phyloP scores from a whole-genome alignment of 2,329 filamentous ascomycete species.

The Cercospora beticola region DNA sequence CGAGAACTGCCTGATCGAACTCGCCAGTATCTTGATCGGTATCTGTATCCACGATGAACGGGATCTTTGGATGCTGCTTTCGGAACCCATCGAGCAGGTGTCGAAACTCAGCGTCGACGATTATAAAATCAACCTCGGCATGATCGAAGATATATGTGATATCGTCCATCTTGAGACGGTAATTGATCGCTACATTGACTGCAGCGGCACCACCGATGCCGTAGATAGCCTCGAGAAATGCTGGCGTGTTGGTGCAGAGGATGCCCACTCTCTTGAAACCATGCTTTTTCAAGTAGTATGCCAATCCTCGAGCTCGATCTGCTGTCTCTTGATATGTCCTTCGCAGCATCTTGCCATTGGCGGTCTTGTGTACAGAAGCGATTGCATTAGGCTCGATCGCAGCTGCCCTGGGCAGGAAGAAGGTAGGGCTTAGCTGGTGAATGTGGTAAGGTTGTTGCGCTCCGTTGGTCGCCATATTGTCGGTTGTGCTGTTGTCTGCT shows the following conservation, averaged over 20 bases:
- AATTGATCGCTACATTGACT: constrained; percentile 73
- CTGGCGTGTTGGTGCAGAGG: constrained; percentile 87
- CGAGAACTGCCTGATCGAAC: constrained; percentile 78
- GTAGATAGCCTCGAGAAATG: constrained; percentile 87
- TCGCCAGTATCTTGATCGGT: constrained; percentile 76
- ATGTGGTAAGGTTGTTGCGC: constrained; percentile 50
- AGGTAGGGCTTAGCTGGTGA: constrained; percentile 83
- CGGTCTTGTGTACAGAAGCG: constrained; percentile 27
- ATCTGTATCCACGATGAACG: constrained; percentile 79
- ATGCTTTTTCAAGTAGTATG: constrained; percentile 79
- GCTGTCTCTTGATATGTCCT: constrained; percentile 79
- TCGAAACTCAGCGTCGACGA: constrained; percentile 80
- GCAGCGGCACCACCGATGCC: constrained; percentile 80
- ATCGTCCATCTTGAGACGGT: constrained; percentile 77
- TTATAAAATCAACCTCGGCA: constrained; percentile 79
- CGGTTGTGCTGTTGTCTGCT: constrained; percentile 26
- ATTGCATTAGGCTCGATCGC: constrained; percentile 74
- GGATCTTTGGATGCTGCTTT: constrained; percentile 60
- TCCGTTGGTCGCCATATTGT: constrained; percentile 22
- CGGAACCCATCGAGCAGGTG: constrained; percentile 67
- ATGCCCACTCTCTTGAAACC: constrained; percentile 77
- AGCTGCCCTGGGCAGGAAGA: constrained; percentile 82
- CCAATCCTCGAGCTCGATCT: constrained; percentile 80
- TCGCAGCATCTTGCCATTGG: constrained; percentile 65
- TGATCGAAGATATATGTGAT: constrained; percentile 88